Conservation (phyloP, 2,329 filamentous ascomycete genomes). For the Fusarium palustre region DNA sequence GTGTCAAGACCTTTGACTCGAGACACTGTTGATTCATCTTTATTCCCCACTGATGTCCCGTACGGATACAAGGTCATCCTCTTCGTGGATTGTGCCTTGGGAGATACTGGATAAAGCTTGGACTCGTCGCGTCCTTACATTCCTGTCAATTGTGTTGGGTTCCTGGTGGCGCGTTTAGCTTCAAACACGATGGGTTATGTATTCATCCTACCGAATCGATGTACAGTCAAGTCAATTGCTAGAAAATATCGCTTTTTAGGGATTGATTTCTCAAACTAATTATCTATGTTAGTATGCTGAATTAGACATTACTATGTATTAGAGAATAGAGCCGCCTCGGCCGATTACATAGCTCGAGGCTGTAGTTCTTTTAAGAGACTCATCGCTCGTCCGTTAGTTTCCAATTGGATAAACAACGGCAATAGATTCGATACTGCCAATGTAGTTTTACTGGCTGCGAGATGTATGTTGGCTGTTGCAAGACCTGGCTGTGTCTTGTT, state of each 20-base stretch:
- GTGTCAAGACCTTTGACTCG: background rate
- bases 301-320: no score
- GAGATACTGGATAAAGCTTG: constrained; percentile 2
- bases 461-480: background rate
- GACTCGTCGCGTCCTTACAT: constrained; percentile 1
- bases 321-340: background rate
- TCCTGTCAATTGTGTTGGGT: constrained; percentile 11
- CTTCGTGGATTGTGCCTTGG: background rate
- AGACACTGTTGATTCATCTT: background rate
- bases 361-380: background rate
- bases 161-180: background rate
- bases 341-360: background rate
- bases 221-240: constrained; percentile 3
- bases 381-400: background rate
- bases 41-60: background rate
- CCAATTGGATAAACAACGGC: background rate
- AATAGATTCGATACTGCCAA: background rate
- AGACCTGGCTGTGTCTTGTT: background rate
- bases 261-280: background rate
- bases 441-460: background rate
- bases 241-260: background rate
- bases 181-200: background rate
- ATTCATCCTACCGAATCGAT: background rate
- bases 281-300: no score
- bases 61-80: background rate